These are phyloP conservation scores for Stemphylium vesicarium DNA, from an alignment of 2,329 filamentous ascomycete species.

Conservation along the genomic window DNA sequence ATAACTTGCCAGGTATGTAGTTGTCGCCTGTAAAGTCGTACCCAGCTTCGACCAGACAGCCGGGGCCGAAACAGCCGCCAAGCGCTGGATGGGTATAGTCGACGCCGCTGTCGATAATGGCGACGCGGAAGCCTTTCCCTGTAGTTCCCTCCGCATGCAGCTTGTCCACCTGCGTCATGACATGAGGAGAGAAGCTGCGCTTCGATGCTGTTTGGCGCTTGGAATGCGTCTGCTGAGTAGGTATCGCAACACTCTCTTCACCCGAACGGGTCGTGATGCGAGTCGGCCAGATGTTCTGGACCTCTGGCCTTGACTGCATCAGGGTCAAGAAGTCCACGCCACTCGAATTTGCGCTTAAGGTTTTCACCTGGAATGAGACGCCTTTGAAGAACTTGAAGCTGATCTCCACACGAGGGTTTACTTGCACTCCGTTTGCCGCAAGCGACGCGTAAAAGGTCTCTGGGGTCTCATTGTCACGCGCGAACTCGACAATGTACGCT, in stretches of 20 bases:
- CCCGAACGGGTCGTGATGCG: slow-evolving; percentile 10
- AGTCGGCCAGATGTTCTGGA: slow-evolving; percentile 21
- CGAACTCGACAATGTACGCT: slow-evolving; percentile 28
- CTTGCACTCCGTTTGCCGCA: slow-evolving; percentile 13
- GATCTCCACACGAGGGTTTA: slow-evolving; percentile 22
- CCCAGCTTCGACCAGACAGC: slow-evolving; percentile 65
- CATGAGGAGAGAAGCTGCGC: slow-evolving; percentile 32
- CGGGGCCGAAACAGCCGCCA: slow-evolving; percentile 67
- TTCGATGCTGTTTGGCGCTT: slow-evolving; percentile 15
- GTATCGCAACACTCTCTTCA: background rate
- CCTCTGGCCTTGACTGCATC: slow-evolving; percentile 1
- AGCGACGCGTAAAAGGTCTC: slow-evolving; percentile 20
- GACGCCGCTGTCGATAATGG: slow-evolving; percentile 51
- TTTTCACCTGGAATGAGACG: slow-evolving; percentile 21
- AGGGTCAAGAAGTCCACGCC: background rate
- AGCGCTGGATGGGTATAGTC: slow-evolving; percentile 70
- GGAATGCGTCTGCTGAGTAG: slow-evolving; percentile 2
- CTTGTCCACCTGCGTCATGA: slow-evolving; percentile 44
- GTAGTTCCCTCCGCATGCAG: slow-evolving; percentile 55
- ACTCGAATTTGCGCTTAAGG: slow-evolving; percentile 8
- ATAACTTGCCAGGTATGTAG: slow-evolving; percentile 42
- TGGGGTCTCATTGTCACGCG: slow-evolving; percentile 14
- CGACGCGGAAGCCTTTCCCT: slow-evolving; percentile 55
- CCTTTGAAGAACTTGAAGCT: slow-evolving; percentile 27
- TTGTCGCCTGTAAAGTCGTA: slow-evolving; percentile 65